phyloP scores from a whole-genome alignment of 2,329 filamentous ascomycete species.

The Colletotrichum limetticola region DNA sequence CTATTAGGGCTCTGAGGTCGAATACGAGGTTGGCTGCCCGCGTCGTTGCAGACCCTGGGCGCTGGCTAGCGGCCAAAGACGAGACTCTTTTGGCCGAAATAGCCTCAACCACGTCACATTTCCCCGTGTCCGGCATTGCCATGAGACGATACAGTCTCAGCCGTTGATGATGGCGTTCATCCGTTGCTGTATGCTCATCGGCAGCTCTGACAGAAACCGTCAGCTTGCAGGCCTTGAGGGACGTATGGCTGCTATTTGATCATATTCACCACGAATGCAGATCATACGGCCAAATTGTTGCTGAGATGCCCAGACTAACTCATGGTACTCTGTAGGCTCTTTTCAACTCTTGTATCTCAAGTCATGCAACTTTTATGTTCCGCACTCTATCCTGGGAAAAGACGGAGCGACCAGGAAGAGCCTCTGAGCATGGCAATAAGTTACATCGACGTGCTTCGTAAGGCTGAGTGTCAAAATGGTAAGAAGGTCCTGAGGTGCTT shows the following conservation, averaged over 20 bases:
- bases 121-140: conserved; percentile 4
- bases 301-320: neutral
- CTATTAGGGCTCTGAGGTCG: conserved; percentile 1
- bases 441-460: conserved; percentile 1
- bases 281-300: neutral
- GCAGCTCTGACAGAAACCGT: conserved; percentile 1
- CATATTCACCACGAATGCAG: neutral
- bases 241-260: neutral
- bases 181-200: neutral
- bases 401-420: neutral
- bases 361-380: neutral
- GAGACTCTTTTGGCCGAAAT: conserved; percentile 12
- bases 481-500: conserved; percentile 13
- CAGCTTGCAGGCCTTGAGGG: neutral
- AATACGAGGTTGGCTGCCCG: conserved; percentile 28
- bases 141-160: conserved; percentile 16
- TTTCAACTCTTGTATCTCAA: neutral
- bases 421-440: neutral
- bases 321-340: neutral
- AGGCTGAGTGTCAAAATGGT: conserved; percentile 21
- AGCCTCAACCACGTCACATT: conserved; percentile 28
- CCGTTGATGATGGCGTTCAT: neutral
- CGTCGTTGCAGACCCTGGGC: conserved; percentile 3
- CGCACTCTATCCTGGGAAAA: neutral
- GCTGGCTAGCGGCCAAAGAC: conserved; percentile 13